Evolutionary conservation across 2,329 filamentous ascomycete genomes (phyloP).

Genomic region (Fusarium cyanostomum): DNA sequence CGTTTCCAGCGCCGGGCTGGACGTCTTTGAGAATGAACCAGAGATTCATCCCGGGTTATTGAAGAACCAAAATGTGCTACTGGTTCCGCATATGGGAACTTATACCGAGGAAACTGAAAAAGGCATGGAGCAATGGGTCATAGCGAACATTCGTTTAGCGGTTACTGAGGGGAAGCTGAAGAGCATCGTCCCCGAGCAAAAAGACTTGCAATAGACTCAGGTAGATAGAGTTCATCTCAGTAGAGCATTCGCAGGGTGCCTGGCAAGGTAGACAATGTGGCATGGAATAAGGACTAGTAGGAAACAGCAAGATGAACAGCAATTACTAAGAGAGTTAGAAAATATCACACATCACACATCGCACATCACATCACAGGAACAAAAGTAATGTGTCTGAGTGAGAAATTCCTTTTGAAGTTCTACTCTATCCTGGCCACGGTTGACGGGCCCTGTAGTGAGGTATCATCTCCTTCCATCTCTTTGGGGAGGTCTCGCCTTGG

Average conservation of each 20-base stretch:
- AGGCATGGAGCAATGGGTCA: conserved; percentile 80
- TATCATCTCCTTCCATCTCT: conserved; percentile 36
- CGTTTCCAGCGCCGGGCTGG: conserved; percentile 76
- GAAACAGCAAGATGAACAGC: not conserved
- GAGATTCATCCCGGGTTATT: conserved; percentile 77
- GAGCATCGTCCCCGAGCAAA: conserved; percentile 79
- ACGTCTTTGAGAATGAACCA: conserved; percentile 87
- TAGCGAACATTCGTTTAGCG: conserved; percentile 73
- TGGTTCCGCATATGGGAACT: conserved; percentile 89
- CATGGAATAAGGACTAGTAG: not conserved
- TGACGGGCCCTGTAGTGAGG: conserved; percentile 51
- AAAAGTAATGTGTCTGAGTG: conserved; percentile 9
- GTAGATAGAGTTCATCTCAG: not conserved
- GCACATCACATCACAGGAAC: conserved; percentile 8
- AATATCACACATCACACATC: conserved; percentile 13
- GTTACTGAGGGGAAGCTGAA: conserved; percentile 69
- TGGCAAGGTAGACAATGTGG: not conserved
- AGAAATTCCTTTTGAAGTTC: conserved; percentile 37
- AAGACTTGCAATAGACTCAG: conserved; percentile 37
- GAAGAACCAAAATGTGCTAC: conserved; percentile 74
- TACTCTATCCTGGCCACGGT: conserved; percentile 52
- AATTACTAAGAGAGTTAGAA: not conserved
- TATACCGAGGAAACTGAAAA: conserved; percentile 74
- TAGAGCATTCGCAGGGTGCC: not conserved
- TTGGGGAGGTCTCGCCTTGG: conserved; percentile 28